These are phyloP conservation scores for Mycena vitilis DNA, from an alignment of 768 basidiomycete genomes.

Conservation along the genomic window DNA sequence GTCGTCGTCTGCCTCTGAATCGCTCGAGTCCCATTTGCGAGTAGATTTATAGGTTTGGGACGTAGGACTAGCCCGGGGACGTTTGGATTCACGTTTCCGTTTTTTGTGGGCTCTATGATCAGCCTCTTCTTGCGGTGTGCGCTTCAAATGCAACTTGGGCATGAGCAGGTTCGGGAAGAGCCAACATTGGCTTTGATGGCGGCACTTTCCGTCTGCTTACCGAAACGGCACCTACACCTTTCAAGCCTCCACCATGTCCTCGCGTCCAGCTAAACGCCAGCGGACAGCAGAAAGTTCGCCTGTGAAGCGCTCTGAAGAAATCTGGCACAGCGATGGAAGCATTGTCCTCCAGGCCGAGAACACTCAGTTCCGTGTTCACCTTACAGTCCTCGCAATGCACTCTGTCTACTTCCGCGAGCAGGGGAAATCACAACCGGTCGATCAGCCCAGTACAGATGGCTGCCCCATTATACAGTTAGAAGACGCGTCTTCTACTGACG, in stretches of 20 bases:
- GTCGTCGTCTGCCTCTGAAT: conserved; percentile 50
- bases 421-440: conserved; percentile 15
- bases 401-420: conserved; percentile 18
- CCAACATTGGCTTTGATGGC: too few relatives aligned
- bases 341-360: background rate
- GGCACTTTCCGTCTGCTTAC: too few relatives aligned
- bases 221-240: background rate
- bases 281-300: background rate
- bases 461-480: conserved; percentile 19
- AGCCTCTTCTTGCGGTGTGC: conserved; percentile 69
- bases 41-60: conserved; percentile 38
- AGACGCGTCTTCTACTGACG: conserved; percentile 8
- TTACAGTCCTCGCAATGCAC: conserved; percentile 35
- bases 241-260: conserved; percentile 3
- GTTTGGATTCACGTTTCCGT: conserved; percentile 45
- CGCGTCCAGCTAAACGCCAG: conserved; percentile 1
- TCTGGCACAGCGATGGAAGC: background rate
- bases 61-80: conserved; percentile 34
- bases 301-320: background rate
- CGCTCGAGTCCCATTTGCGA: conserved; percentile 63
- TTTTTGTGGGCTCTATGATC: conserved; percentile 55
- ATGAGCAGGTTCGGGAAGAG: conserved; percentile 36
- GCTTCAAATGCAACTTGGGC: conserved; percentile 72
- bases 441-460: conserved; percentile 18
- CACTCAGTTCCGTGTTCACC: conserved; percentile 23